Conservation (phyloP, 2,329 filamentous ascomycete genomes). For the Ophiostoma himal-ulmi region DNA sequence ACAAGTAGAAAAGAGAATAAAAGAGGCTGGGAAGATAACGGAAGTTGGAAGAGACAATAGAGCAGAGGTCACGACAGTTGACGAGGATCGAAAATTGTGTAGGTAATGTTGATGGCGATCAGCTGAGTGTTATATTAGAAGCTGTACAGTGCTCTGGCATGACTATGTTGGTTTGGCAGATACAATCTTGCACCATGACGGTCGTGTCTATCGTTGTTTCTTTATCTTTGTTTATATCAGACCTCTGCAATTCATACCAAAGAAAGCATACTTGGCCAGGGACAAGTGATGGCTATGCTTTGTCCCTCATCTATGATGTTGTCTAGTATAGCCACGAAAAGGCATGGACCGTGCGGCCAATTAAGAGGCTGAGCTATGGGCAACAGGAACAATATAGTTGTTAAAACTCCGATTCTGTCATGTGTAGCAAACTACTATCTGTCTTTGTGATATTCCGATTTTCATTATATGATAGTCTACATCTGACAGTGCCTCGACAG, state of each 20-base stretch:
- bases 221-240: not conserved
- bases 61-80: not conserved
- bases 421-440: not conserved
- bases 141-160: no score
- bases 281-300: not conserved
- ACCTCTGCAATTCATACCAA: not conserved
- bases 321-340: not conserved
- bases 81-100: not conserved
- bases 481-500: not conserved
- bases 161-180: no score
- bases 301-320: not conserved
- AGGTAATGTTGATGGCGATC: not conserved
- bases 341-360: not conserved
- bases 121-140: not conserved
- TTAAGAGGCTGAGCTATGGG: not conserved
- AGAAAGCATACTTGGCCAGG: not conserved
- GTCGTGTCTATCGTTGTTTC: not conserved
- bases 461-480: not conserved
- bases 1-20: slow-evolving; percentile 3
- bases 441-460: not conserved
- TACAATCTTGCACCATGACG: not conserved
- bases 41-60: not conserved
- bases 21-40: not conserved
- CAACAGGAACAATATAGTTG: not conserved
- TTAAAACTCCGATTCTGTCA: not conserved